Base-by-base conservation (phyloP, 2,329 filamentous ascomycete genomes). In the Arthrobotrys entomopaga region DNA sequence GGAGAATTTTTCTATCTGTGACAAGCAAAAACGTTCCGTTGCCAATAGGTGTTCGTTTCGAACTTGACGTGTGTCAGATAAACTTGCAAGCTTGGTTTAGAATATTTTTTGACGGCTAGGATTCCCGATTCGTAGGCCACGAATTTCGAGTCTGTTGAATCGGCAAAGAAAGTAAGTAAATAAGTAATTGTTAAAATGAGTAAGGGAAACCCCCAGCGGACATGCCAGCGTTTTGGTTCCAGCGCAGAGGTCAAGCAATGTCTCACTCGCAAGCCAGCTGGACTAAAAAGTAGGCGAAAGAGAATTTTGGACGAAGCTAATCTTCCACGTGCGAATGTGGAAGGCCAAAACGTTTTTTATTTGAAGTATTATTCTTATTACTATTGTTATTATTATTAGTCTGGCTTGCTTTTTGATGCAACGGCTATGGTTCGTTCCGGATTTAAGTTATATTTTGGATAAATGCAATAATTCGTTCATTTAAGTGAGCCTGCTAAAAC, bases 61-160 rank as follows among this genome's bases (percentile, higher is more conserved):
- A 64, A 71, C 22, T 71, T 71, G 66, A 71, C 58, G 52, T 64
- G 58, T 71, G 66, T 57, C 66, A 71, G 52, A 61, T 43, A 53
- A 54, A 50, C 58, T 46, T 52, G 20, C 26, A 53, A 54, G 38
- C 58, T 46, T 52, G 20, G 29, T 69, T 56, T 61, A 38, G 57
- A 54, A 50, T 20, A n/a, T 48, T 48, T 46, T 58, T 19, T 24
- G 34, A 24, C 58, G 52, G 50, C 43, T 59, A 22, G 43, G 52
- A 56, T 64, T 52, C 56, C 50, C 52, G 59, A 71, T 59, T 59
- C 34, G 58, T 46, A 24, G 5, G 56, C n/a, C 3, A 46, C 16
- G 34, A 26, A 38, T 20, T 29, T 34, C 56, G 56, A 59, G 56
- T 59, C 56, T n/a, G n/a, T n/a, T n/a, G n/a, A 48, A 40, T 48